These are phyloP conservation scores for Kazachstania viticola DNA, from an alignment of 805 yeast species.

Conservation along the genomic window DNA sequence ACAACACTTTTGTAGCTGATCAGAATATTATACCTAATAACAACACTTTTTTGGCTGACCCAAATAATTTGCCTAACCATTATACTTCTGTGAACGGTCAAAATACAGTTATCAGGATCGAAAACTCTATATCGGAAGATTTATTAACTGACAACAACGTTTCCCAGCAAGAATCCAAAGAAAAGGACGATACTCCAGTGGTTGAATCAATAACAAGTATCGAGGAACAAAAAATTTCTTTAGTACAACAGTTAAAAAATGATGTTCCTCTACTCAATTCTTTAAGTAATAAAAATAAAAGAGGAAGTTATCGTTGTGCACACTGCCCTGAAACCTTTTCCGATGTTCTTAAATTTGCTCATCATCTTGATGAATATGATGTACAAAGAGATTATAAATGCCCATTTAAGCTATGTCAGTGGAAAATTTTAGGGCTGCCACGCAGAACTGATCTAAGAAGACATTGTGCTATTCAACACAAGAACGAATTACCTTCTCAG, in stretches of 20 bases:
- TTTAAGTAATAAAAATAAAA: slow-evolving; percentile 27
- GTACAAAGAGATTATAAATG: slow-evolving; percentile 34
- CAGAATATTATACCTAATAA: too few relatives aligned
- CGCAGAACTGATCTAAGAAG: slow-evolving; percentile 38
- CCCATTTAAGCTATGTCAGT: slow-evolving; percentile 35
- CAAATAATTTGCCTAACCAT: too few relatives aligned
- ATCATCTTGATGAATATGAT: slow-evolving; percentile 34
- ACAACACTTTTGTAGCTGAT: too few relatives aligned
- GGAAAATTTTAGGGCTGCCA: slow-evolving; percentile 38
- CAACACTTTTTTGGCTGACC: too few relatives aligned
- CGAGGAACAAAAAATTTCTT: too few relatives aligned
- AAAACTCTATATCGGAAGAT: too few relatives aligned
- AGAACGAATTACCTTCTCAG: slow-evolving; percentile 18
- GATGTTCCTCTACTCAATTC: slow-evolving; percentile 21
- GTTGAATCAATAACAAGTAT: too few relatives aligned
- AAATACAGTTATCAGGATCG: too few relatives aligned
- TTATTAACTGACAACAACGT: too few relatives aligned
- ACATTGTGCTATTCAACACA: slow-evolving; percentile 40
- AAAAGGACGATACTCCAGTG: too few relatives aligned
- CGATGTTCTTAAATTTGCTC: slow-evolving; percentile 29
- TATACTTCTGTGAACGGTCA: too few relatives aligned
- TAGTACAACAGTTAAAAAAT: slow-evolving; percentile 18
- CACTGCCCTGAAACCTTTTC: slow-evolving; percentile 34
- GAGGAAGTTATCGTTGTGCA: slow-evolving; percentile 36
- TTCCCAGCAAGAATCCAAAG: too few relatives aligned